Evolutionary conservation across 495 filamentous ascomycete genomes (phyloP).

Genomic region (Penicillium dipodomyicola): DNA sequence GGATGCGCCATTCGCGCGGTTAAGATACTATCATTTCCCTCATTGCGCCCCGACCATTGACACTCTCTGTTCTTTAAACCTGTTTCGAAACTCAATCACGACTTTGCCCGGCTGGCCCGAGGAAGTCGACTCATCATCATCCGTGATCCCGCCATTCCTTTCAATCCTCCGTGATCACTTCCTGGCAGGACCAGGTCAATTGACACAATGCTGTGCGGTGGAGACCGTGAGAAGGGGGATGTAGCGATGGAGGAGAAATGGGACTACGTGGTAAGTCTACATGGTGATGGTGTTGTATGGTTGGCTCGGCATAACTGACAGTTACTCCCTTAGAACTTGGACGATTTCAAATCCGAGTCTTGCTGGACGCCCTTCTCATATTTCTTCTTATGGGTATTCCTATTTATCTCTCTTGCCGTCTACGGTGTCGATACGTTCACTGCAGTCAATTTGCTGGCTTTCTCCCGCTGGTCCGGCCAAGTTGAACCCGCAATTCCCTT

Average conservation of each 20-base stretch:
- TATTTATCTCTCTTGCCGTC: conserved; percentile 75
- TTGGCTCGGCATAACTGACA: conserved; percentile 14
- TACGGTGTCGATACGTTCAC: conserved; percentile 92
- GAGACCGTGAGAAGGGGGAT: conserved; percentile 65
- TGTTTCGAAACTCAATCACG: conserved; percentile 17
- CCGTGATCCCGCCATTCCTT: conserved; percentile 12
- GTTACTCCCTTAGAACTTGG: conserved; percentile 66
- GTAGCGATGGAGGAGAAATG: conserved; percentile 83
- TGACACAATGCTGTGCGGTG: conserved; percentile 67
- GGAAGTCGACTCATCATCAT: conserved; percentile 29
- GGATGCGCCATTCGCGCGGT: conserved; percentile 25
- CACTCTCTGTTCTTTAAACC: conserved; percentile 11
- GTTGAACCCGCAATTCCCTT: conserved; percentile 68
- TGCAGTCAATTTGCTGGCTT: conserved; percentile 82
- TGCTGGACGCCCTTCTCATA: conserved; percentile 79
- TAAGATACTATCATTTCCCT: conserved; percentile 19
- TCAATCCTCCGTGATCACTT: conserved; percentile 9
- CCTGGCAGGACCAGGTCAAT: conserved; percentile 38
- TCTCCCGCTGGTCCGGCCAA: conserved; percentile 67
- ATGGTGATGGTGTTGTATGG: neutral
- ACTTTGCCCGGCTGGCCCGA: conserved; percentile 47
- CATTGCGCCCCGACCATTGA: conserved; percentile 9
- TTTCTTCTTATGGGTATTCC: conserved; percentile 74
- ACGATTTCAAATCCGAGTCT: conserved; percentile 81
- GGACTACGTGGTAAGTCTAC: conserved; percentile 78